Evolutionary conservation across 1,139 yeast genomes (phyloP).

Genomic region (Blastobotrys raffinosifermentans): DNA sequence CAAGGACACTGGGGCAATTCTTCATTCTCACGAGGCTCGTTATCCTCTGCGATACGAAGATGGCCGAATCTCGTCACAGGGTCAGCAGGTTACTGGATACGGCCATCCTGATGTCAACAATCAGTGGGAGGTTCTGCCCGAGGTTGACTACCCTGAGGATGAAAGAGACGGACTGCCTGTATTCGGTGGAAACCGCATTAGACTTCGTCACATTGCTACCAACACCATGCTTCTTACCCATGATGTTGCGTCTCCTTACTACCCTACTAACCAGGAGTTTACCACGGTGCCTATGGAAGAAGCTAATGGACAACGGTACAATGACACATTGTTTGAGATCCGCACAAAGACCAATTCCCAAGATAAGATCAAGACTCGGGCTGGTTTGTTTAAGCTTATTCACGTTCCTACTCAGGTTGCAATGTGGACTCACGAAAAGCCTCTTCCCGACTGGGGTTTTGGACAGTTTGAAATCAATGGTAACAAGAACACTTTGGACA

Average conservation of each 20-base stretch:
- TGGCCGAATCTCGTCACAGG: constrained; percentile 91
- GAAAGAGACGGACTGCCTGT: constrained; percentile 44
- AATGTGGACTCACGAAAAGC: constrained; percentile 90
- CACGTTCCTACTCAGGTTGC: constrained; percentile 89
- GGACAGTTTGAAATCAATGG: constrained; percentile 93
- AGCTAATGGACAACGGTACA: constrained; percentile 51
- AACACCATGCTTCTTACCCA: constrained; percentile 78
- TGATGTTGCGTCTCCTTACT: constrained; percentile 95
- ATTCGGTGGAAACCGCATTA: constrained; percentile 57
- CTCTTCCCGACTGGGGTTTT: constrained; percentile 93
- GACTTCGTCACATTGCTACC: constrained; percentile 78
- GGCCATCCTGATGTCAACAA: constrained; percentile 55
- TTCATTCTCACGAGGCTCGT: constrained; percentile 69
- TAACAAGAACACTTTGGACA: constrained; percentile 68
- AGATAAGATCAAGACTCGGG: constrained; percentile 60
- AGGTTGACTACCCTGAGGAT: constrained; percentile 38
- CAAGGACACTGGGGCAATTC: constrained; percentile 63
- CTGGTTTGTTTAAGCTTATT: constrained; percentile 58
- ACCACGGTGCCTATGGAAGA: constrained; percentile 62
- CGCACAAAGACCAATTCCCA: constrained; percentile 54
- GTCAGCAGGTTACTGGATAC: constrained; percentile 88
- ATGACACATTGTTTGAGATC: constrained; percentile 75
- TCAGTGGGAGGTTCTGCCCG: constrained; percentile 85
- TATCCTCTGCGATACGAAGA: constrained; percentile 95
- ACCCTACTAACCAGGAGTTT: constrained; percentile 86